Conservation (phyloP, 257 asterid genomes). For the Mitragyna speciosa region DNA sequence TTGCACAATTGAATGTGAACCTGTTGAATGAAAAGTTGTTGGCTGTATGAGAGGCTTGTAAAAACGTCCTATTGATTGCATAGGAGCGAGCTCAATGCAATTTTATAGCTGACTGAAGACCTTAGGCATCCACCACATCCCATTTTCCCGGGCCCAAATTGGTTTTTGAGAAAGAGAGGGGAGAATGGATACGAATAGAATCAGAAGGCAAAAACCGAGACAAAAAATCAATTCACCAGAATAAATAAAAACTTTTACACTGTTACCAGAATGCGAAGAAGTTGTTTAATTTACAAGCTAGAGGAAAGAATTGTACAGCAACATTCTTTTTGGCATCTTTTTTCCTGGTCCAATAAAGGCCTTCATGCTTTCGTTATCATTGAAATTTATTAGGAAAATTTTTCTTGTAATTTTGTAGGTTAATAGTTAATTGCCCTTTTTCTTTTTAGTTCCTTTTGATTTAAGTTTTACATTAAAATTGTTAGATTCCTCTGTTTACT, state of each 20-base stretch:
- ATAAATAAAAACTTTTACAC: neutral
- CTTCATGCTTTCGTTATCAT: too few species aligned
- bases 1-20: slow-evolving; percentile 32
- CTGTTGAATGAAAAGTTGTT: slow-evolving; percentile 52
- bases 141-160: neutral
- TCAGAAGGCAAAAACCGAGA: neutral
- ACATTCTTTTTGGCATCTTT: neutral
- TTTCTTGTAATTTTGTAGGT: too few species aligned
- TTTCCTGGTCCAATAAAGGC: too few species aligned
- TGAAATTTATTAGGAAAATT: too few species aligned
- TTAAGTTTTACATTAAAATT: too few species aligned
- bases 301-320: neutral
- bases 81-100: slow-evolving; percentile 69
- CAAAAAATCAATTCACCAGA: neutral
- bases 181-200: neutral
- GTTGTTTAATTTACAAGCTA: neutral
- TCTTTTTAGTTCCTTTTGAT: too few species aligned
- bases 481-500: too few species aligned
- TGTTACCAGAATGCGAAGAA: neutral
- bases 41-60: slow-evolving; percentile 65
- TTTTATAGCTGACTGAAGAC: slow-evolving; percentile 40
- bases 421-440: too few species aligned
- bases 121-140: neutral
- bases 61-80: slow-evolving; percentile 64
- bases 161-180: neutral